A percentile compares a stretch with the other conserved stretches of the same genome.
Evolutionary conservation across 495 filamentous ascomycete genomes (phyloP).

Genomic region (Penicillium paxilli): DNA sequence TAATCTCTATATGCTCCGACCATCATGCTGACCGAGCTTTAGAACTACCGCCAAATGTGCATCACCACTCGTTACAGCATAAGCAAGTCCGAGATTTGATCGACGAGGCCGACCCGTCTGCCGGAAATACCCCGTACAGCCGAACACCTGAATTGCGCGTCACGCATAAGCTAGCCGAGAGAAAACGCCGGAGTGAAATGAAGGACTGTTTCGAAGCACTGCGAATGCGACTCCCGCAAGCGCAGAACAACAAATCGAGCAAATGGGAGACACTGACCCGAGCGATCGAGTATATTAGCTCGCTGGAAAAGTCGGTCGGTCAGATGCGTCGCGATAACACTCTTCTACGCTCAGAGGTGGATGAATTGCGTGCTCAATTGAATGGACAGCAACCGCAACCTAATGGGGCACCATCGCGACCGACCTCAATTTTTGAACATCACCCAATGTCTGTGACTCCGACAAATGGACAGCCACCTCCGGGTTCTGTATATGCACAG

Average conservation of each 20-base stretch:
- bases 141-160: conserved; percentile 92
- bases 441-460: conserved; percentile 37
- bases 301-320: conserved; percentile 35
- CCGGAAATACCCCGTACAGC: conserved; percentile 77
- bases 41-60: conserved; percentile 54
- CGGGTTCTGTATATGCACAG: conserved; percentile 32
- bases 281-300: conserved; percentile 47
- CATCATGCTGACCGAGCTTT: conserved; percentile 11
- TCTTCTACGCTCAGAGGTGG: conserved; percentile 52
- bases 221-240: conserved; percentile 77
- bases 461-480: conserved; percentile 36
- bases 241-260: conserved; percentile 88
- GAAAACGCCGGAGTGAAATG: conserved; percentile 97
- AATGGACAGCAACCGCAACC: conserved; percentile 55
- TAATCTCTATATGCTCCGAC: too few relatives aligned
- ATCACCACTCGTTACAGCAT: conserved; percentile 77
- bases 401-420: conserved; percentile 42
- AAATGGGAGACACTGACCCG: conserved; percentile 97
- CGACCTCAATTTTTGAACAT: conserved; percentile 41
- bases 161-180: conserved; percentile 93
- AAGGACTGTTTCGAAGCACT: conserved; percentile 93
- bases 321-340: conserved; percentile 45
- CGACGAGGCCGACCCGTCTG: conserved; percentile 54
- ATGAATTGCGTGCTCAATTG: conserved; percentile 45
- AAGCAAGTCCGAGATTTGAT: conserved; percentile 68